These are phyloP conservation scores for Mortierella alpina DNA, from an alignment of 192 early-diverging fungal genomes.

Conservation along the genomic window DNA sequence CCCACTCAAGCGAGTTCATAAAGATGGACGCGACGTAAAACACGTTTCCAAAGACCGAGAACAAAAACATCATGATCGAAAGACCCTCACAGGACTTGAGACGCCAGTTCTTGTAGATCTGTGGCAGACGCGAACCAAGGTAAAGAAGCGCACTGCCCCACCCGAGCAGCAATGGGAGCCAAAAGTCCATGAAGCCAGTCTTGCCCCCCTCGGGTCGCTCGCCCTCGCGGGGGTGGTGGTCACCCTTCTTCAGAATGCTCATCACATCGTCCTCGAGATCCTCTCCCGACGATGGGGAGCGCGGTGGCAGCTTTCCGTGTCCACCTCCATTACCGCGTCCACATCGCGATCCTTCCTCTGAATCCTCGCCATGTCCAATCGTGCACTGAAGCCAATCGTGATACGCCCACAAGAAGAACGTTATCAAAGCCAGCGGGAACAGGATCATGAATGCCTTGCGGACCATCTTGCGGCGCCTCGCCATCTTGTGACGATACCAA, in stretches of 20 bases:
- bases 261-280: background rate
- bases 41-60: conserved; percentile 82
- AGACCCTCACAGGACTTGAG: conserved; percentile 82
- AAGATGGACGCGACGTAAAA: conserved; percentile 79
- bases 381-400: conserved; percentile 53
- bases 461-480: conserved; percentile 41
- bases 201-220: conserved; percentile 19
- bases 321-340: conserved; percentile 35
- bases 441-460: conserved; percentile 22
- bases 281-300: conserved; percentile 5
- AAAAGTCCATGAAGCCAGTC: conserved; percentile 8
- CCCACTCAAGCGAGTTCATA: conserved; percentile 73
- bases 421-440: conserved; percentile 22
- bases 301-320: conserved; percentile 38
- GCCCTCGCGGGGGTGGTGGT: conserved; percentile 10
- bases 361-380: conserved; percentile 32
- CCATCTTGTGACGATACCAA: conserved; percentile 26
- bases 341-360: conserved; percentile 26
- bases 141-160: conserved; percentile 81
- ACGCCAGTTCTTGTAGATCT: conserved; percentile 83
- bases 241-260: conserved; percentile 12
- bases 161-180: conserved; percentile 74
- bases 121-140: conserved; percentile 78
- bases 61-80: conserved; percentile 86
- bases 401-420: conserved; percentile 43